Conservation (phyloP, 768 basidiomycete genomes). For the Leccinum obscurum region DNA sequence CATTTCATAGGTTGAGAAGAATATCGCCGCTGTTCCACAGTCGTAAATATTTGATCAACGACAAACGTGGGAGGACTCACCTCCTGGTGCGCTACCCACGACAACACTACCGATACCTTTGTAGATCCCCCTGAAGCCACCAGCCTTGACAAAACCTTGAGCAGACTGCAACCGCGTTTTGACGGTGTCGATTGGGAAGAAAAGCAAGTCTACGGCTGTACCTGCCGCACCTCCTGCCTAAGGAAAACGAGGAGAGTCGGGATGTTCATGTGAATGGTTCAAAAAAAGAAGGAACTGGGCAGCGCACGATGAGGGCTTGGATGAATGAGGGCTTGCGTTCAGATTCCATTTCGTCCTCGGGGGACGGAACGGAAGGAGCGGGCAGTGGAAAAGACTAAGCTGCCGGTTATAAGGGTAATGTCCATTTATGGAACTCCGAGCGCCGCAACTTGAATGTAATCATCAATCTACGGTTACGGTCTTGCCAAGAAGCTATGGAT, state of each 20-base stretch:
- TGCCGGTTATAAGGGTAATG: neutral
- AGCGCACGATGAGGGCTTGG: constrained; percentile 48
- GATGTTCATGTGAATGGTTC: constrained; percentile 14
- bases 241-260: constrained; percentile 8
- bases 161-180: constrained; percentile 93
- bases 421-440: constrained; percentile 13
- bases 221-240: constrained; percentile 92
- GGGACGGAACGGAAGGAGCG: constrained; percentile 9
- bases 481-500: constrained; percentile 46
- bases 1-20: constrained; percentile 93
- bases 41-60: constrained; percentile 1
- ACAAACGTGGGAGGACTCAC: constrained; percentile 43
- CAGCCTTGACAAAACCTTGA: constrained; percentile 81
- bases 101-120: constrained; percentile 92
- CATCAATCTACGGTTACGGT: neutral
- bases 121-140: constrained; percentile 90
- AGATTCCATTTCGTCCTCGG: constrained; percentile 24
- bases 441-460: neutral
- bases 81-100: constrained; percentile 94
- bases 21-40: constrained; percentile 71
- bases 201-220: constrained; percentile 89
- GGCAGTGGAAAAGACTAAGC: neutral
- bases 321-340: constrained; percentile 41
- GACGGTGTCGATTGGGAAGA: constrained; percentile 96
- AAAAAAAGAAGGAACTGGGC: constrained; percentile 9